phyloP scores from a whole-genome alignment of 1,139 yeast species.

The Taphrina deformans region DNA sequence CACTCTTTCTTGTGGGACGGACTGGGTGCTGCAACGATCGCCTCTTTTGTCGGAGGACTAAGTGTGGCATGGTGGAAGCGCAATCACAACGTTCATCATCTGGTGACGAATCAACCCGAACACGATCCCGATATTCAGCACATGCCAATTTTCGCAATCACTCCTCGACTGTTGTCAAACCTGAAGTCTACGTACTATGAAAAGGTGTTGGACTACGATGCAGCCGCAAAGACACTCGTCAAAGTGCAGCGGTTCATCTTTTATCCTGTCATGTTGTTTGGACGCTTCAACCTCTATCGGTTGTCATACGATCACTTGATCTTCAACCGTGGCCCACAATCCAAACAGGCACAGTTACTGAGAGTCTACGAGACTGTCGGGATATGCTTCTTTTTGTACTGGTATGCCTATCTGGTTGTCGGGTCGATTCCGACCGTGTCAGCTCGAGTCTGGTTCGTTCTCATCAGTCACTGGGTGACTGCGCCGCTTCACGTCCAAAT shows the following conservation, averaged over 20 bases:
- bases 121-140: conserved; percentile 96
- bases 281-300: conserved; percentile 79
- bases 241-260: conserved; percentile 69
- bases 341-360: conserved; percentile 84
- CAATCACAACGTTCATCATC: conserved; percentile 86
- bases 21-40: conserved; percentile 67
- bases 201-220: conserved; percentile 64
- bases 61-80: conserved; percentile 95
- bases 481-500: conserved; percentile 93
- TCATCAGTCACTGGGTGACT: conserved; percentile 76
- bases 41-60: conserved; percentile 81
- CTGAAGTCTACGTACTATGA: conserved; percentile 81
- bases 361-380: conserved; percentile 76
- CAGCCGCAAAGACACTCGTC: conserved; percentile 58
- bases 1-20: conserved; percentile 80
- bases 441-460: conserved; percentile 58
- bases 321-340: conserved; percentile 71
- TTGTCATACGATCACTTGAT: conserved; percentile 76
- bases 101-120: conserved; percentile 83
- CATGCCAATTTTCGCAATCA: conserved; percentile 85
- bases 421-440: conserved; percentile 55
- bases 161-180: conserved; percentile 64
- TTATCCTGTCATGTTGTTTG: conserved; percentile 77
- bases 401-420: conserved; percentile 73
- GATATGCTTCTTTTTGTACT: conserved; percentile 63